These are phyloP conservation scores for Hirsutella minnesotensis DNA, from an alignment of 2,329 filamentous ascomycete genomes.

Conservation along the genomic window DNA sequence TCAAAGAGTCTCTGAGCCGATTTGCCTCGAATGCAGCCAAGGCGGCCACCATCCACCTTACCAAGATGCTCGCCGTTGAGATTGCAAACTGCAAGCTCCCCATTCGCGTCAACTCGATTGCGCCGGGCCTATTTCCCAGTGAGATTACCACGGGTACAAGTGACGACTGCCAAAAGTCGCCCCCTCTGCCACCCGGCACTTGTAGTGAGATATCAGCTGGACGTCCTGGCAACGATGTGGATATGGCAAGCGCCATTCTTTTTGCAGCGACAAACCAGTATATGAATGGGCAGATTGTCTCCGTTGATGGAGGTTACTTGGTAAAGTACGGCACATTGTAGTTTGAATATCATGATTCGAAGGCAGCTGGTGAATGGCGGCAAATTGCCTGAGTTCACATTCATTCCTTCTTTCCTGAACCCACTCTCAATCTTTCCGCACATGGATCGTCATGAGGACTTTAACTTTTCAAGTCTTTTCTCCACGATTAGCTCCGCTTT, in stretches of 20 bases:
- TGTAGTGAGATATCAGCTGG: slow-evolving; percentile 46
- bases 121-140: slow-evolving; percentile 60
- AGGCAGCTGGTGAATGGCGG: too few species aligned
- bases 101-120: slow-evolving; percentile 60
- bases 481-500: background rate
- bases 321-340: slow-evolving; percentile 1
- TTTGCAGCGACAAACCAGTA: slow-evolving; percentile 36
- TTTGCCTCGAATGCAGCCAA: slow-evolving; percentile 55
- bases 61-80: slow-evolving; percentile 51
- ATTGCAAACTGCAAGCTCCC: slow-evolving; percentile 46
- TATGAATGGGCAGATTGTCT: slow-evolving; percentile 29
- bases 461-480: background rate
- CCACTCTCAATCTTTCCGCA: too few species aligned
- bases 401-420: too few species aligned
- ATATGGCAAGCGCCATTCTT: slow-evolving; percentile 57
- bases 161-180: slow-evolving; percentile 36
- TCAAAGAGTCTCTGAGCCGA: slow-evolving; percentile 52
- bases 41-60: slow-evolving; percentile 52
- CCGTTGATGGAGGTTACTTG: slow-evolving; percentile 31
- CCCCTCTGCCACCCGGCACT: background rate
- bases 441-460: background rate
- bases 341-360: background rate
- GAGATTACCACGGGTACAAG: slow-evolving; percentile 54
- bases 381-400: too few species aligned
- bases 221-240: slow-evolving; percentile 56